These are phyloP conservation scores for Tetrapisispora fleetii DNA, from an alignment of 805 yeast genomes.

Conservation along the genomic window DNA sequence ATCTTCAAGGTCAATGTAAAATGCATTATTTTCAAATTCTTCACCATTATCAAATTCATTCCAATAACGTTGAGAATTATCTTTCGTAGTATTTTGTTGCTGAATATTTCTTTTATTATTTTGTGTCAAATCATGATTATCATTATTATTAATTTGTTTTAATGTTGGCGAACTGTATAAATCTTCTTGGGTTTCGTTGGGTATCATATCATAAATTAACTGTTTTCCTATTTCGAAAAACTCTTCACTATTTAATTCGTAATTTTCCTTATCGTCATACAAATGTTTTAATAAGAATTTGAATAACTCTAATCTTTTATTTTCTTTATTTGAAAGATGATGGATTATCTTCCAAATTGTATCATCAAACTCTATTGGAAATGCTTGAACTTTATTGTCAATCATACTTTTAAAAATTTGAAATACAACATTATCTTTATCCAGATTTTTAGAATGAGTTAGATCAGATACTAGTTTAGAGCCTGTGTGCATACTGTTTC, in stretches of 20 bases:
- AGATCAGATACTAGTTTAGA: not conserved
- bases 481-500: not conserved
- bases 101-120: not conserved
- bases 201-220: slow-evolving; percentile 6
- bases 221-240: slow-evolving; percentile 18
- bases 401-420: slow-evolving; percentile 8
- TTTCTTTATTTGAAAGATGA: slow-evolving; percentile 5
- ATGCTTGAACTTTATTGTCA: slow-evolving; percentile 17
- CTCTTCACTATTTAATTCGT: slow-evolving; percentile 11
- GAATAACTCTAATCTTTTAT: slow-evolving; percentile 11
- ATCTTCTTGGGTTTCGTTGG: not conserved
- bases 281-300: slow-evolving; percentile 10
- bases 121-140: not conserved
- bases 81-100: not conserved
- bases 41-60: slow-evolving; percentile 29
- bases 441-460: not conserved
- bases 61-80: slow-evolving; percentile 20
- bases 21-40: slow-evolving; percentile 11
- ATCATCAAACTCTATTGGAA: slow-evolving; percentile 9
- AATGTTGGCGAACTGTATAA: not conserved
- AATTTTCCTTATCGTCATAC: slow-evolving; percentile 8
- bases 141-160: not conserved
- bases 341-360: slow-evolving; percentile 20
- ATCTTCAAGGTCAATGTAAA: slow-evolving; percentile 4
- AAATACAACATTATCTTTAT: not conserved